These are phyloP conservation scores for Clitocybe nebularis DNA, from an alignment of 1,284 basidiomycete species.

Conservation along the genomic window DNA sequence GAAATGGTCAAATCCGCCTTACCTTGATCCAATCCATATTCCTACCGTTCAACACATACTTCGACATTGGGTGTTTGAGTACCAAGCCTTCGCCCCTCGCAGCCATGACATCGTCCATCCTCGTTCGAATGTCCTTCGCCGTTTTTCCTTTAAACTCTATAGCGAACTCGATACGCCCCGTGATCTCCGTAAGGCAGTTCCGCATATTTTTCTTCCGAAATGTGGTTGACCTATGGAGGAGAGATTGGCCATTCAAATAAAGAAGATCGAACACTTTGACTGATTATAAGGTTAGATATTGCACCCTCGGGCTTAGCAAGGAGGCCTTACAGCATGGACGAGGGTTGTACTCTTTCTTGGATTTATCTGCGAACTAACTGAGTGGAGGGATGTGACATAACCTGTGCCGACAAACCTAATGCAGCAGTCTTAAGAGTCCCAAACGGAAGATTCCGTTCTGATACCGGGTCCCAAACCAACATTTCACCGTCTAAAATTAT, in stretches of 20 bases:
- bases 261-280: constrained; percentile 95
- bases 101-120: constrained; percentile 81
- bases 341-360: constrained; percentile 67
- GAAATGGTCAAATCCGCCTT: constrained; percentile 5
- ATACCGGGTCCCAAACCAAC: constrained; percentile 92
- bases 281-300: constrained; percentile 25
- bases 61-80: constrained; percentile 77
- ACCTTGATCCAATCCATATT: constrained; percentile 91
- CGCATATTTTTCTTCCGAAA: constrained; percentile 71
- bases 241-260: constrained; percentile 74
- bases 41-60: constrained; percentile 81
- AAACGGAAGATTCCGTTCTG: constrained; percentile 84
- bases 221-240: constrained; percentile 58
- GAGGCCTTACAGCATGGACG: constrained; percentile 81
- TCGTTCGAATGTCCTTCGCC: constrained; percentile 73
- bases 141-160: constrained; percentile 69
- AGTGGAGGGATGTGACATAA: constrained; percentile 2
- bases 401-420: constrained; percentile 66
- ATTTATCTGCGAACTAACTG: constrained; percentile 63
- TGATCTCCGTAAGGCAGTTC: constrained; percentile 57
- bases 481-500: constrained; percentile 95
- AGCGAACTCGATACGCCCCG: constrained; percentile 78
- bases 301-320: background rate
- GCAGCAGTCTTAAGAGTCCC: constrained; percentile 91
- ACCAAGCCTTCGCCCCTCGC: constrained; percentile 87